A percentile compares a stretch with the other conserved stretches of the same genome.
Evolutionary conservation across 2,329 filamentous ascomycete species (phyloP).

Genomic region (Diaporthe citri): DNA sequence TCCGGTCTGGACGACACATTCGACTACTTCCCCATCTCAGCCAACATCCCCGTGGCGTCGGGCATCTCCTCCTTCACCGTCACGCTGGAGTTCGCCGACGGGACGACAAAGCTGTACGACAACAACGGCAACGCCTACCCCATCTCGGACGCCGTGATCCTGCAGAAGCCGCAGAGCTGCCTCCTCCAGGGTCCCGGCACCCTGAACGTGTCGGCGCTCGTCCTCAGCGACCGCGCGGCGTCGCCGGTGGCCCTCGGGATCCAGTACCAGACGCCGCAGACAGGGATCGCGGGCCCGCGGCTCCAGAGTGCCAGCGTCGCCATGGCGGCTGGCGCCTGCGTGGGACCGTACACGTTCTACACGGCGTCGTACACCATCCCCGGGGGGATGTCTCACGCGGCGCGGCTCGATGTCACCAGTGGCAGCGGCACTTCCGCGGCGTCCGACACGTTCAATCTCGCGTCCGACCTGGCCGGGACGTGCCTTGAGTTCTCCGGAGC

Average conservation of each 20-base stretch:
- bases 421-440: slow-evolving; percentile 51
- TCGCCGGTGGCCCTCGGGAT: slow-evolving; percentile 59
- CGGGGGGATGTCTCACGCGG: slow-evolving; percentile 58
- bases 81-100: slow-evolving; percentile 55
- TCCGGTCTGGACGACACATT: slow-evolving; percentile 73
- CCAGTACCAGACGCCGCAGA: slow-evolving; percentile 57
- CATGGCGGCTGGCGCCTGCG: slow-evolving; percentile 58
- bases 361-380: slow-evolving; percentile 57
- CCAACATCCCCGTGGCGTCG: slow-evolving; percentile 66
- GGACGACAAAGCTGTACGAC: slow-evolving; percentile 60
- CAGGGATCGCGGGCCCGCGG: slow-evolving; percentile 57
- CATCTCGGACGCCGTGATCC: slow-evolving; percentile 66
- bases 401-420: slow-evolving; percentile 60
- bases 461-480: slow-evolving; percentile 57
- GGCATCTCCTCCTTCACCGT: slow-evolving; percentile 74
- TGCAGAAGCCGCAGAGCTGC: slow-evolving; percentile 70
- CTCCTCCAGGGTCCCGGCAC: slow-evolving; percentile 57
- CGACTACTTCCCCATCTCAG: slow-evolving; percentile 63
- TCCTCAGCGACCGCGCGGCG: slow-evolving; percentile 61
- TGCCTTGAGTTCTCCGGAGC: slow-evolving; percentile 57
- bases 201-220: slow-evolving; percentile 60
- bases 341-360: slow-evolving; percentile 64
- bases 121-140: slow-evolving; percentile 71
- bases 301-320: slow-evolving; percentile 54
- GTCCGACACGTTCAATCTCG: slow-evolving; percentile 63